These are phyloP conservation scores for Golovinomyces cichoracearum DNA, from an alignment of 2,329 filamentous ascomycete species.

Conservation along the genomic window DNA sequence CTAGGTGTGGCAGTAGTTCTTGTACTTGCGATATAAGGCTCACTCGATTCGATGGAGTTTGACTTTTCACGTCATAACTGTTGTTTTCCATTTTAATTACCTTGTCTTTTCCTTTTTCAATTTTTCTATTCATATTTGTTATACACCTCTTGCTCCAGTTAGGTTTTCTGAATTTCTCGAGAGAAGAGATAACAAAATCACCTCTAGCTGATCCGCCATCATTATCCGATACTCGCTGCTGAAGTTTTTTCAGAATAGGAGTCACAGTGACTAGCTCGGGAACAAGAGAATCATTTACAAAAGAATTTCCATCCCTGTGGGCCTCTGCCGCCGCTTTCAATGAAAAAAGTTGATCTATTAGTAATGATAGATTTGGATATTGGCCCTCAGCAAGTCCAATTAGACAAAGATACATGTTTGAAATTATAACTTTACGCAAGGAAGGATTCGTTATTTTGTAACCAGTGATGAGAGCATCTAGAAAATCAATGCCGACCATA, in stretches of 20 bases:
- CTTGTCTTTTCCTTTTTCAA: conserved; percentile 39
- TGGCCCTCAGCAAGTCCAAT: conserved; percentile 40
- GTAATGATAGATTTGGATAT: conserved; percentile 42
- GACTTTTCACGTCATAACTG: conserved; percentile 1
- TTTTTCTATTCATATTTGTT: conserved; percentile 28
- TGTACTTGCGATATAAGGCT: conserved; percentile 74
- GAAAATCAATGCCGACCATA: conserved; percentile 63
- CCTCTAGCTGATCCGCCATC: conserved; percentile 27
- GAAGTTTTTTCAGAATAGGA: conserved; percentile 40
- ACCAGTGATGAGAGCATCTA: conserved; percentile 46
- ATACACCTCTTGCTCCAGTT: conserved; percentile 19
- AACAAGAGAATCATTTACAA: conserved; percentile 45
- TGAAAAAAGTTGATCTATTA: conserved; percentile 63
- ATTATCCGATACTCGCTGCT: conserved; percentile 25
- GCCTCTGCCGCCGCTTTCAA: conserved; percentile 46
- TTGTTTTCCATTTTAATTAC: conserved; percentile 16
- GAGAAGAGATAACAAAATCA: conserved; percentile 31
- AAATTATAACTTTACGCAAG: conserved; percentile 40
- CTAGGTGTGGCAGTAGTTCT: conserved; percentile 72
- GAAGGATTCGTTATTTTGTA: conserved; percentile 38
- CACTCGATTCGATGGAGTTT: conserved; percentile 47
- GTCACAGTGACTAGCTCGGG: conserved; percentile 60
- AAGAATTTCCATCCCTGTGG: conserved; percentile 29
- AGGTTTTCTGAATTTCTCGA: conserved; percentile 33
- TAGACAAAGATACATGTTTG: conserved; percentile 50